Conservation (phyloP, 176 grass and related monocot genomes). For the Oryza meyeriana region DNA sequence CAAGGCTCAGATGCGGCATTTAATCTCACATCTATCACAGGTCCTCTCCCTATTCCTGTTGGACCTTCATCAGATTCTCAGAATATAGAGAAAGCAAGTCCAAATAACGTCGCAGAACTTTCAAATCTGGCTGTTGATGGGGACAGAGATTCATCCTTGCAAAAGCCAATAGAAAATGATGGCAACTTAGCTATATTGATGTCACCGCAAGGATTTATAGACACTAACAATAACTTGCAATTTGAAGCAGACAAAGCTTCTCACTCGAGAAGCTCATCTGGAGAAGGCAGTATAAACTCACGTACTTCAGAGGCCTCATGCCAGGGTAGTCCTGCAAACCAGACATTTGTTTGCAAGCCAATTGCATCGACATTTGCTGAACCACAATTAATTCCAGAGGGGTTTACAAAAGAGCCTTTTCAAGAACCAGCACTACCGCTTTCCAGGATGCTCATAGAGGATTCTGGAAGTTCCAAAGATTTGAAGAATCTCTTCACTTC, state of each 20-base stretch:
- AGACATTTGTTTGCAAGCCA: slow-evolving; percentile 44
- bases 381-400: slow-evolving; percentile 37
- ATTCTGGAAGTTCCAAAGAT: slow-evolving; percentile 87
- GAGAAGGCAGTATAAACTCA: slow-evolving; percentile 75
- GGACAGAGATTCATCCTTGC: slow-evolving; percentile 30
- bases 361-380: slow-evolving; percentile 46
- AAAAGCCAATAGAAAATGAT: slow-evolving; percentile 33
- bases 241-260: slow-evolving; percentile 56
- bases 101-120: slow-evolving; percentile 49
- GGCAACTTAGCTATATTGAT: slow-evolving; percentile 19
- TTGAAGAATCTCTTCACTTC: slow-evolving; percentile 67
- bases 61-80: slow-evolving; percentile 44
- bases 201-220: slow-evolving; percentile 38
- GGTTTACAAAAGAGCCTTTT: slow-evolving; percentile 42
- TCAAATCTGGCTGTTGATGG: slow-evolving; percentile 20
- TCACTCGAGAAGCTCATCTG: slow-evolving; percentile 66
- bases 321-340: slow-evolving; percentile 60
- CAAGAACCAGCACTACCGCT: slow-evolving; percentile 50
- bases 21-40: slow-evolving; percentile 68
- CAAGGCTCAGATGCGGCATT: slow-evolving; percentile 72
- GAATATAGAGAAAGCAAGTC: slow-evolving; percentile 52
- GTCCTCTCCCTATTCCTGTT: slow-evolving; percentile 65
- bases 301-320: slow-evolving; percentile 75
- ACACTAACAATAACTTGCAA: slow-evolving; percentile 32
- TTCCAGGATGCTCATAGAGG: slow-evolving; percentile 55